Base-by-base conservation (phyloP, 2,329 filamentous ascomycete species). In the Fusarium bulbicola region DNA sequence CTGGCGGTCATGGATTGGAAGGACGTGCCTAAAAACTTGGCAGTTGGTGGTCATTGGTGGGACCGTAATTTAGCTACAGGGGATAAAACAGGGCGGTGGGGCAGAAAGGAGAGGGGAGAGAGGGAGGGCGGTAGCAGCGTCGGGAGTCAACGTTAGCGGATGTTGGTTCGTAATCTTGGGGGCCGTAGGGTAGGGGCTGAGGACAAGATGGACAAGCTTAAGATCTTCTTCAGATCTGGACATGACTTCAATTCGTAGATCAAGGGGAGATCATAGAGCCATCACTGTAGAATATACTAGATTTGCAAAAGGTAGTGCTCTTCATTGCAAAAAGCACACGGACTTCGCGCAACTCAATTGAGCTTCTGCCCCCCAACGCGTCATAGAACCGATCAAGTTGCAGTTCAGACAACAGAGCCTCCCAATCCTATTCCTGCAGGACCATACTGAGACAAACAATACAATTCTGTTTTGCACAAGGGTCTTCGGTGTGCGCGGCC, bases 181-280 rank as follows among this genome's bases (percentile, higher is more conserved):
- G 12, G 26, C 36, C 10, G 9, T 45, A 60, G 37, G 56, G 34
- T 68, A 68, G 36, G 36, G 64, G 45, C 64, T 67, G 62, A 66
- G 11, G 1, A 26, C 16, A 13, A 50, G 42, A 34, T 37, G 32
- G 12, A 24, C n/a, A 50, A 39, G 24, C n/a, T 28, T 0, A 6
- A 34, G 32, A 36, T 36, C 18, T 20, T 36, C 9, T 20, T 8
- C 2, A 24, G 21, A 34, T 34, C n/a, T 24, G 20, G 1, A 8
- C 11, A 20, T 20, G 11, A 5, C 11, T 34, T 34, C 8, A 1
- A 34, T 20, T 14, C 16, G 12, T 4, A 4, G n/a, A 26, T 26
- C 18, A 16, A 26, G 20, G 2, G 9, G 9, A 52, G 9, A 20
- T 52, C 11, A n/a, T n/a, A 7, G 0, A 18, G 15, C 6, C 1